Percentiles rank a stretch among this genome's conserved stretches.
phyloP scores from a whole-genome alignment of 2,329 filamentous ascomycete species.

The Magnaporthales sp. region DNA sequence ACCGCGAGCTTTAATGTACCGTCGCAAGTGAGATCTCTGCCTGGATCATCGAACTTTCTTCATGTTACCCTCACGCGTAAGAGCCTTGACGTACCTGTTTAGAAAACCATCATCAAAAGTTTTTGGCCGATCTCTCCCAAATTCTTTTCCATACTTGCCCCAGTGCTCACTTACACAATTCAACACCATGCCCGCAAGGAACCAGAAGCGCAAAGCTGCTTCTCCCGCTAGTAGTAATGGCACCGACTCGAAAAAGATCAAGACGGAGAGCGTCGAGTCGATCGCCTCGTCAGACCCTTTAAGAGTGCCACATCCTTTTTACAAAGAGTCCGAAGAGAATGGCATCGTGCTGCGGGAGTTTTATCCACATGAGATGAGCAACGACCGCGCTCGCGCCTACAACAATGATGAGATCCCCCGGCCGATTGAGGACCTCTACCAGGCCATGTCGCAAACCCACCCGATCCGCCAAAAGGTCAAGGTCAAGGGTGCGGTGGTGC shows the following conservation, averaged over 20 bases:
- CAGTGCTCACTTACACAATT: background rate
- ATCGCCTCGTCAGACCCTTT: conserved; percentile 20
- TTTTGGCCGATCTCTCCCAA: background rate
- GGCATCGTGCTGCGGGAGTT: conserved; percentile 64
- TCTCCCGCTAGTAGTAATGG: conserved; percentile 15
- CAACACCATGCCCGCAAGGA: conserved; percentile 16
- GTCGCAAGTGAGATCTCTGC: background rate
- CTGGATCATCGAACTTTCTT: background rate
- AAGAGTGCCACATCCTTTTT: conserved; percentile 35
- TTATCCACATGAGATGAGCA: conserved; percentile 83
- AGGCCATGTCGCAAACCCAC: conserved; percentile 53
- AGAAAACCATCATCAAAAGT: background rate
- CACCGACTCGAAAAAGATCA: conserved; percentile 11
- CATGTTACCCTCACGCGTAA: background rate
- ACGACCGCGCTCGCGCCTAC: conserved; percentile 67
- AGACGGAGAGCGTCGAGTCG: background rate
- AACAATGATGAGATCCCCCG: conserved; percentile 58
- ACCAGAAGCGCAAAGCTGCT: conserved; percentile 18
- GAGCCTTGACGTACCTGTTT: background rate
- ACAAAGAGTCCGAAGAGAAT: conserved; percentile 37
- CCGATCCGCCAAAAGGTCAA: conserved; percentile 39
- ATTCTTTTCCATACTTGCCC: background rate
- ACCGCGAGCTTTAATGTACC: background rate
- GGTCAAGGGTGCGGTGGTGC: conserved; percentile 58
- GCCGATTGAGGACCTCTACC: conserved; percentile 61